Evolutionary conservation across 2,329 filamentous ascomycete genomes (phyloP).

Genomic region (Aspergillus quadricinctus): DNA sequence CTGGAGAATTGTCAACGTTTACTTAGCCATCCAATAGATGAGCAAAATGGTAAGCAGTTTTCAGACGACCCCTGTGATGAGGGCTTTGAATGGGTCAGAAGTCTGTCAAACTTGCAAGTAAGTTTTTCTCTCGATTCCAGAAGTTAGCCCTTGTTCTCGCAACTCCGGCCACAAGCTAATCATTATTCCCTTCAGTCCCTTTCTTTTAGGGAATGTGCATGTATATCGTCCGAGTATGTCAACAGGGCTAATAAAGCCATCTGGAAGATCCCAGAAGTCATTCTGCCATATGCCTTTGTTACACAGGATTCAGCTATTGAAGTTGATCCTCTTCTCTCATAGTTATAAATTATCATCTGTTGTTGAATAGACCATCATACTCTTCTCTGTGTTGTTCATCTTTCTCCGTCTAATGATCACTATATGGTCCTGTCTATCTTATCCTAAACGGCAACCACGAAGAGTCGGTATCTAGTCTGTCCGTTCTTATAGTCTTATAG

Average conservation of each 20-base stretch:
- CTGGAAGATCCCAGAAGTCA: conserved; percentile 26
- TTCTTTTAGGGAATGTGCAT: conserved; percentile 23
- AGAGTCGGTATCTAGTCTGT: background rate
- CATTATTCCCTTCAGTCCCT: conserved; percentile 17
- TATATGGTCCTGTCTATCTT: background rate
- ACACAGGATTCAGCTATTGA: conserved; percentile 15
- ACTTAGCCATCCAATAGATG: conserved; percentile 8
- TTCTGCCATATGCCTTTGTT: conserved; percentile 16
- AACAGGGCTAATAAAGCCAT: conserved; percentile 20
- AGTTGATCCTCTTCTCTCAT: conserved; percentile 17
- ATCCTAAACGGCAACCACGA: background rate
- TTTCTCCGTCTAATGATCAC: conserved; percentile 1
- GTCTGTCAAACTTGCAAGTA: conserved; percentile 20
- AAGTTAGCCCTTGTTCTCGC: background rate
- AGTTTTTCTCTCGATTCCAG: background rate
- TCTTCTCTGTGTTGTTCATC: background rate
- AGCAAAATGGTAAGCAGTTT: background rate
- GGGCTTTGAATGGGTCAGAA: conserved; percentile 25
- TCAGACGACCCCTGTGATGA: conserved; percentile 12
- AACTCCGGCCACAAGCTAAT: background rate
- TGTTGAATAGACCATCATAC: background rate
- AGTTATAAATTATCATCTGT: background rate
- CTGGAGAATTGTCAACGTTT: conserved; percentile 25
- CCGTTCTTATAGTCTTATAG: background rate
- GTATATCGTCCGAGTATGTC: conserved; percentile 18